Percentiles rank a stretch among this genome's conserved stretches.
These are phyloP conservation scores for Talaromyces wortmannii DNA, from an alignment of 495 filamentous ascomycete species.

Conservation along the genomic window DNA sequence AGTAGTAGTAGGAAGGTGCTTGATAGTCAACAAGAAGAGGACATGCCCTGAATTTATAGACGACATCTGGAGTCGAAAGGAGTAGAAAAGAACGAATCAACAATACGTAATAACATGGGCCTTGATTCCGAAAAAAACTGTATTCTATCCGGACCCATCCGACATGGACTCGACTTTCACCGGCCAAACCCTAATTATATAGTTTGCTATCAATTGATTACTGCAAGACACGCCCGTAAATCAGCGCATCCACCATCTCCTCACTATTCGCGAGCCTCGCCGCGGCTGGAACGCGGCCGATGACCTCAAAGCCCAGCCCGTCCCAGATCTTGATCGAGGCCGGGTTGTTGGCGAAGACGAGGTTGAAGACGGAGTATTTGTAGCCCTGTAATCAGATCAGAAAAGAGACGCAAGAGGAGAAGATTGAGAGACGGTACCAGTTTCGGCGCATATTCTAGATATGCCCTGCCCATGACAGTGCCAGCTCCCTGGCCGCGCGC, in stretches of 20 bases:
- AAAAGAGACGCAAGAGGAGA: background rate
- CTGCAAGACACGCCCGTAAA: slow-evolving; percentile 30
- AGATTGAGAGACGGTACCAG: slow-evolving; percentile 40
- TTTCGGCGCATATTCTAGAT: slow-evolving; percentile 87
- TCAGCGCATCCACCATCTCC: slow-evolving; percentile 39
- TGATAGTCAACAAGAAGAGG: too few species aligned
- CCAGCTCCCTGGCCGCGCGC: slow-evolving; percentile 85
- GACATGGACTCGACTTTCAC: too few species aligned
- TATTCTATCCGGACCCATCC: too few species aligned
- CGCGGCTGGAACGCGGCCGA: slow-evolving; percentile 65
- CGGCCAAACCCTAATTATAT: too few species aligned
- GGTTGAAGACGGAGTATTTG: slow-evolving; percentile 95
- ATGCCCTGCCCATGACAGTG: slow-evolving; percentile 81
- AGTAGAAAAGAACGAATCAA: too few species aligned
- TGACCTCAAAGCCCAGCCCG: slow-evolving; percentile 85
- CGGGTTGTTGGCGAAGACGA: slow-evolving; percentile 96
- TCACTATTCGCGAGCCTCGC: slow-evolving; percentile 34
- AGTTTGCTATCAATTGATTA: too few species aligned
- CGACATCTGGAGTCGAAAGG: too few species aligned
- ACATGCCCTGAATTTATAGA: too few species aligned
- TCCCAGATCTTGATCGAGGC: slow-evolving; percentile 96
- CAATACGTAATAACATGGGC: too few species aligned
- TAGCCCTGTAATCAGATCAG: slow-evolving; percentile 53
- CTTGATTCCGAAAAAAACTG: too few species aligned
- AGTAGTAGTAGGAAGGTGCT: too few species aligned